Evolutionary conservation across 805 yeast species (phyloP), one percentile per base, ranked within the genome.

Genomic region (Tetrapisispora nanseiensis): DNA sequence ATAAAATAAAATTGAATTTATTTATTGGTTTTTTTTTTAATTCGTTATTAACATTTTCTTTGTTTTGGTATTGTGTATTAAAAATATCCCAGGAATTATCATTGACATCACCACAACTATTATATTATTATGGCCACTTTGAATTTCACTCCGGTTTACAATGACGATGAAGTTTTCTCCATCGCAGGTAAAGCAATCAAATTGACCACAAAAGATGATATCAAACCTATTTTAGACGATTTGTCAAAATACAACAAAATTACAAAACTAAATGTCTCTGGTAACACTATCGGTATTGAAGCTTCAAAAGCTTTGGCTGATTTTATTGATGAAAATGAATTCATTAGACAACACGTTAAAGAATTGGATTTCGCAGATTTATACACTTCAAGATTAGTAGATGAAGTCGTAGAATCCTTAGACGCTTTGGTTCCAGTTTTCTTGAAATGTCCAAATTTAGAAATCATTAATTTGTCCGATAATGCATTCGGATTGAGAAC

Each of bases 401-500:
- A 89, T 45, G 99, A 92, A 66, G 94, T 92, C 48, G 97, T 97
- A 18, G 75, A 78, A 49, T 78, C 95, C 4, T 72, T 92, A 59
- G 76, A 75, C 45, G 69, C 72, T 50, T 69, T 92, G 48, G 75
- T 89, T 48, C 83, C 87, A 18, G 82, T 84, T 2, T 70, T 92
- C 41, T 68, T 85, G 50, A 63, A 75, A 48, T 80, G 86, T 52
- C 75, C 80, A 39, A 74, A 81, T 22, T 70, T 90, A 51, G 74
- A 74, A 47, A 78, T 86, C 31, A 69, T 92, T 46, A 84, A 92
- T 62, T 70, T 92, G 48, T 80, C 95, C 54, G 98, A 92, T 63
- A 92, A 92, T 61, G 99, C 99, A 0, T 82, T 90, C 61, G 99
- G 99, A 11, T 80, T 92, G 57, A 94, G 92, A 57, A 84, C 97